A percentile compares a stretch with the other conserved stretches of the same genome.
phyloP scores from a whole-genome alignment of 192 early-diverging fungal genomes.

The Kappamyces sp. region DNA sequence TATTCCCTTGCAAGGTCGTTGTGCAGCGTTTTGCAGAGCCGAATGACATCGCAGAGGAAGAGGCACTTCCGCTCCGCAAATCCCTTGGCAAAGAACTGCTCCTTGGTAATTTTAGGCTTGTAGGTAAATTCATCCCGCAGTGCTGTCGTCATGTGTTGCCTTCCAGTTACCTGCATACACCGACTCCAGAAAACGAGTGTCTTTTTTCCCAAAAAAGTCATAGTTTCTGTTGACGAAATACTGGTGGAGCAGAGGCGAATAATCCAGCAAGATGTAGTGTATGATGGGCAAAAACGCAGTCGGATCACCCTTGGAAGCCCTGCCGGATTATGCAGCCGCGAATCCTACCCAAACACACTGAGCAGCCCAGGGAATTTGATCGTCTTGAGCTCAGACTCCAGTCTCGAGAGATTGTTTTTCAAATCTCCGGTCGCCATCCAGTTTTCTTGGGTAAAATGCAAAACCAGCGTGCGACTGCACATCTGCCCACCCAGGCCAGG shows the following conservation, averaged over 20 bases:
- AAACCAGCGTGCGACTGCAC: too few species aligned
- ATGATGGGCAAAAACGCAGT: constrained; percentile 45
- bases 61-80: constrained; percentile 47
- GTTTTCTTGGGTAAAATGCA: not conserved
- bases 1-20: not conserved
- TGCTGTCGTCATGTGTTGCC: not conserved
- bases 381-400: constrained; percentile 32
- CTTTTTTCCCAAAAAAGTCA: constrained; percentile 46
- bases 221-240: constrained; percentile 34
- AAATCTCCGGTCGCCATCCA: constrained; percentile 46
- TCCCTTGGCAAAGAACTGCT: constrained; percentile 46
- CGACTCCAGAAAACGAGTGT: constrained; percentile 46
- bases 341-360: constrained; percentile 24
- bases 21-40: not conserved
- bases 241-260: constrained; percentile 28
- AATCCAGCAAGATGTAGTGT: constrained; percentile 52
- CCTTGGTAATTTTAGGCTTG: constrained; percentile 36
- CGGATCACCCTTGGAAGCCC: constrained; percentile 39
- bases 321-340: constrained; percentile 13
- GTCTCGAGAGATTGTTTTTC: constrained; percentile 43
- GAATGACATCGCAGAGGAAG: constrained; percentile 33
- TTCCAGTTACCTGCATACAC: constrained; percentile 29
- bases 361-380: constrained; percentile 32
- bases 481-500: too few species aligned
- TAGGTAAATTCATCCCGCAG: constrained; percentile 51